phyloP scores from a whole-genome alignment of 495 filamentous ascomycete species.

The Penicillium chermesinum region DNA sequence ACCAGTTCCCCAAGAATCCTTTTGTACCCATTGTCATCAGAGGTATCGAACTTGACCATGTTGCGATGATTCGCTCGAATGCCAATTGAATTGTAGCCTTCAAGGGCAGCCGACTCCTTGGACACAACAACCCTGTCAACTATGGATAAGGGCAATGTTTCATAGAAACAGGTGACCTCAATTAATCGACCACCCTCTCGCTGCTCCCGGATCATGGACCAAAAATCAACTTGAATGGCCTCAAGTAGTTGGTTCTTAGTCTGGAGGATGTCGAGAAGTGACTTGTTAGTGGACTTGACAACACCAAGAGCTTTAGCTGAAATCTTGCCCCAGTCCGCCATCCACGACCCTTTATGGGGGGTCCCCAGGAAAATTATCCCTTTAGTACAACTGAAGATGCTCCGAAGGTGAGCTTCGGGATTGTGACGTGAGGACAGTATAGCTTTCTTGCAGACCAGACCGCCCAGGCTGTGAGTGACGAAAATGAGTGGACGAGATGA shows the following conservation, averaged over 20 bases:
- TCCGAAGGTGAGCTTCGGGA: constrained; percentile 21
- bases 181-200: constrained; percentile 7
- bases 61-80: constrained; percentile 35
- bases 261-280: constrained; percentile 12
- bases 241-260: constrained; percentile 17
- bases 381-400: constrained; percentile 23
- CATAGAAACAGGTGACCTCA: constrained; percentile 23
- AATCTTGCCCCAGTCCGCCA: constrained; percentile 30
- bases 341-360: constrained; percentile 31
- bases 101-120: constrained; percentile 15
- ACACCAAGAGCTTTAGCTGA: constrained; percentile 12
- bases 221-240: constrained; percentile 15
- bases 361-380: constrained; percentile 40
- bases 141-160: constrained; percentile 13
- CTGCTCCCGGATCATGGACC: constrained; percentile 6
- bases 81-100: constrained; percentile 19
- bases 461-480: constrained; percentile 29
- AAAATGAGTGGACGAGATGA: constrained; percentile 24
- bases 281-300: constrained; percentile 15
- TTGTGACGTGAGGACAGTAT: constrained; percentile 12
- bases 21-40: constrained; percentile 31
- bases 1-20: constrained; percentile 16
- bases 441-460: constrained; percentile 29
- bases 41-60: constrained; percentile 34
- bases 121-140: constrained; percentile 9